Evolutionary conservation across 208 protist species (phyloP).

Genomic region (Kentomonas sorsogonicus): DNA sequence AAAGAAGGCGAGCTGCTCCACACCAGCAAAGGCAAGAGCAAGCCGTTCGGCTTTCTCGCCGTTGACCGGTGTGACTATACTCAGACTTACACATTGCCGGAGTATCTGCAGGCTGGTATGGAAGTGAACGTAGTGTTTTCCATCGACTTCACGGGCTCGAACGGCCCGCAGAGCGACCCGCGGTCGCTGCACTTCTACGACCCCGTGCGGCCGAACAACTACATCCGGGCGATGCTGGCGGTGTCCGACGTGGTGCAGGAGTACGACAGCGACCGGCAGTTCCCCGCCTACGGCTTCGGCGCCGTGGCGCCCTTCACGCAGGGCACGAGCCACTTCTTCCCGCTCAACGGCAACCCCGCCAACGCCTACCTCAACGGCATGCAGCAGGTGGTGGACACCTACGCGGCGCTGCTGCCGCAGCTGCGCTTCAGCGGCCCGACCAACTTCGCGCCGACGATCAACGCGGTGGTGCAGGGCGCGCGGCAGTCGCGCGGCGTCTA

Average conservation of each 20-base stretch:
- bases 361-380: conserved; percentile 50
- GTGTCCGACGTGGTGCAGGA: conserved; percentile 37
- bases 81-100: conserved; percentile 32
- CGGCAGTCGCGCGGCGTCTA: conserved; percentile 40
- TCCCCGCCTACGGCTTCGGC: conserved; percentile 42
- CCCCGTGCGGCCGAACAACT: conserved; percentile 26
- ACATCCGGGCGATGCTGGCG: conserved; percentile 38
- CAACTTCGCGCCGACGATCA: conserved; percentile 50
- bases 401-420: conserved; percentile 23
- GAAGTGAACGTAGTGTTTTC: conserved; percentile 62
- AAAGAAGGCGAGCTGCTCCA: conserved; percentile 18
- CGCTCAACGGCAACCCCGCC: conserved; percentile 26
- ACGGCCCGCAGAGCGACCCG: conserved; percentile 37
- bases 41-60: conserved; percentile 24
- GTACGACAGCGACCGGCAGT: conserved; percentile 44
- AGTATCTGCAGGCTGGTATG: conserved; percentile 43
- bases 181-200: conserved; percentile 54
- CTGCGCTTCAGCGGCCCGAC: conserved; percentile 52
- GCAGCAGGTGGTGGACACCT: conserved; percentile 45
- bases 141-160: conserved; percentile 75
- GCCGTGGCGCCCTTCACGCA: conserved; percentile 29
- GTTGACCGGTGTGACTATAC: conserved; percentile 17
- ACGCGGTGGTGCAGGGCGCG: conserved; percentile 17
- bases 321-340: conserved; percentile 48
- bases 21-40: conserved; percentile 24